phyloP scores from a whole-genome alignment of 352 stramenopile species.

The Lagenidium sp. region DNA sequence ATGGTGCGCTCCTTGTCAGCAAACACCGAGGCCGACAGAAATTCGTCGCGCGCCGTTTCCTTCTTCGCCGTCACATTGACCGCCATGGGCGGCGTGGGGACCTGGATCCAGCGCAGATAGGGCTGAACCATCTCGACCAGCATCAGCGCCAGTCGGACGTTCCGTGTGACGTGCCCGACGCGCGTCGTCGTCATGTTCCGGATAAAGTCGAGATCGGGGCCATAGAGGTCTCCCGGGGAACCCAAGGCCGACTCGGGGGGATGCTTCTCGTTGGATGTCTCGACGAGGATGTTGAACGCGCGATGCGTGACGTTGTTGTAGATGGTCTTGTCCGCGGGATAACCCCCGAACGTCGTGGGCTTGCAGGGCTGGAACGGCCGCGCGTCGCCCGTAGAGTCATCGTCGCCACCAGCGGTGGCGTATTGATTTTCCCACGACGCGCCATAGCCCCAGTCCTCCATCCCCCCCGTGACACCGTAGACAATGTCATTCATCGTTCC shows the following conservation, averaged over 20 bases:
- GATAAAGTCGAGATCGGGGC: slow-evolving; percentile 58
- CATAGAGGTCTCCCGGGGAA: slow-evolving; percentile 51
- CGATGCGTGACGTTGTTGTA: slow-evolving; percentile 93
- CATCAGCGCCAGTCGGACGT: slow-evolving; percentile 92
- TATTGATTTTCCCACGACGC: slow-evolving; percentile 79
- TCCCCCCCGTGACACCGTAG: slow-evolving; percentile 94
- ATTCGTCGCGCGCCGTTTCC: slow-evolving; percentile 11
- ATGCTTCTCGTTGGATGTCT: slow-evolving; percentile 91
- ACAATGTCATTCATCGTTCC: slow-evolving; percentile 95
- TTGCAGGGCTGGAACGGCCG: slow-evolving; percentile 72
- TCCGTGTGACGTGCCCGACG: slow-evolving; percentile 92
- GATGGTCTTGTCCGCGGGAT: slow-evolving; percentile 79
- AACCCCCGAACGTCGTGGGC: slow-evolving; percentile 87
- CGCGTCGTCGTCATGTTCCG: slow-evolving; percentile 15
- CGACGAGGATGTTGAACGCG: slow-evolving; percentile 95
- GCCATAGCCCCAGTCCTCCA: slow-evolving; percentile 98
- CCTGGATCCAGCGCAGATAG: slow-evolving; percentile 83
- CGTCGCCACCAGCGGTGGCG: not conserved
- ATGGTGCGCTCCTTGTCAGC: slow-evolving; percentile 27
- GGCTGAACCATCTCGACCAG: slow-evolving; percentile 94
- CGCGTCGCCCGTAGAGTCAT: too few species aligned
- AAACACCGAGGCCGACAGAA: slow-evolving; percentile 40
- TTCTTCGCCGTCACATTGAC: not conserved
- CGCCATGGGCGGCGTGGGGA: slow-evolving; percentile 2
- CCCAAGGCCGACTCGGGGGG: slow-evolving; percentile 70